Base-by-base conservation (phyloP, 495 filamentous ascomycete genomes). In the Penicillium manginii region DNA sequence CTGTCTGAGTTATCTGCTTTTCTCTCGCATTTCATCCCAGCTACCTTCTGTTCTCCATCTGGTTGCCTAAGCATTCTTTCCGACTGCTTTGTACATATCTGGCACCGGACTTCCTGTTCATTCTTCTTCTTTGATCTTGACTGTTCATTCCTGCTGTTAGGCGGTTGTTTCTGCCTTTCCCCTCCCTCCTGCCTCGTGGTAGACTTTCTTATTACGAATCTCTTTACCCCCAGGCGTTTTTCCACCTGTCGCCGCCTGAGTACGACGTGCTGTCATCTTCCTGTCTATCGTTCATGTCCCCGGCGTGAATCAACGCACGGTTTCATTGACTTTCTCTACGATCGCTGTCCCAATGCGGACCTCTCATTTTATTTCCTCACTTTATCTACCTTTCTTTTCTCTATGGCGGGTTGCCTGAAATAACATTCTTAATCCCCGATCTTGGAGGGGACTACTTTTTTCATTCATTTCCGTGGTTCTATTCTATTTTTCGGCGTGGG, bases 121-220 rank as follows among this genome's bases (percentile, higher is more conserved):
- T 68, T 62, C 35, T 57, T 62, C 53, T 54, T 45, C 40, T 22
- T 47, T 15, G 54, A 14, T 21, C 26, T 54, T 45, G 26, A 15
- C 39, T 43, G n/a, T 48, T 35, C 51, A 57, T 62, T 50, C 54
- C 58, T 47, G 45, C 21, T n/a, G 39, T 58, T 62, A 22, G 58
- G 56, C 66, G 55, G 61, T 67, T 35, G 26, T 29, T 29, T 29
- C 26, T 29, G 26, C 37, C 56, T 52, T 37, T 61, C 9, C 55
- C 57, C 46, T 29, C 54, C 37, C 51, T 45, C 26, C 33, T 26
- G 60, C 55, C 59, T 63, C 37, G 32, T 37, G 23, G 32, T 33
- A 54, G 72, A 69, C 70, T 65, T 66, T 48, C 22, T 32, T 55
- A 62, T 76, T 71, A 78, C 73, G 75, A 78, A 75, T 78, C 60